Evolutionary conservation across 2,329 filamentous ascomycete species (phyloP), one percentile per base, ranked within the genome.

Genomic region (Fusarium sp.): DNA sequence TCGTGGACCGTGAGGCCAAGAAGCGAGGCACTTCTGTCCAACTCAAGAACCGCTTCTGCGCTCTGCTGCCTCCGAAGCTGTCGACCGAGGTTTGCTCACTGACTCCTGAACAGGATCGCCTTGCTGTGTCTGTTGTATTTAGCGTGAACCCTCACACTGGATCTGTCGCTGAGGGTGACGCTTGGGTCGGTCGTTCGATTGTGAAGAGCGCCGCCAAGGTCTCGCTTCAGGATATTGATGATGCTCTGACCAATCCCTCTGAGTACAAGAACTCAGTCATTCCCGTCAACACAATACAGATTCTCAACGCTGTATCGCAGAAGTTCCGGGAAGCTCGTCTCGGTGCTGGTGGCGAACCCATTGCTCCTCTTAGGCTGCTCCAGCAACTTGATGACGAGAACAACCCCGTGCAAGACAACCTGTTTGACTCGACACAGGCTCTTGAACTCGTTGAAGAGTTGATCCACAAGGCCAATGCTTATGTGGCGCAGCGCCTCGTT

Each of bases 361-460:
- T 97, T 70, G 91, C 93, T 31, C 89, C 94, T 36, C 86, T 99
- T 48, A 91, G 95, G 54, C 85, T 99, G 42, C 82, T 98, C 61
- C 93, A 97, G 77, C 93, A 97, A 78, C 85, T 98, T 36, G 95
- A 99, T 69, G 95, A 99, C 70, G 95, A 99, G 82, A 98, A 98
- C 76, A 92, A 97, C 49, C 95, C 94, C 3, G 93, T 98, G 36
- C 93, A 97, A 79, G 88, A 92, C 75, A 99, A 98, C 79, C 91
- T 99, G 65, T 99, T 98, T 73, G 90, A 97, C 75, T 94, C 92
- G 28, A 92, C 92, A 11, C 83, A 89, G 9, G 92, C 93, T 3
- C 92, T 96, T 64, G 94, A 98, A 79, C 86, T 98, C 63, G 92
- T 97, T 40, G 95, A 99, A 76, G 95, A 99, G 80, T 83, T 99